Evolutionary conservation across 116 monocot species (phyloP).

Genomic region (Dioscorea cayenensis): DNA sequence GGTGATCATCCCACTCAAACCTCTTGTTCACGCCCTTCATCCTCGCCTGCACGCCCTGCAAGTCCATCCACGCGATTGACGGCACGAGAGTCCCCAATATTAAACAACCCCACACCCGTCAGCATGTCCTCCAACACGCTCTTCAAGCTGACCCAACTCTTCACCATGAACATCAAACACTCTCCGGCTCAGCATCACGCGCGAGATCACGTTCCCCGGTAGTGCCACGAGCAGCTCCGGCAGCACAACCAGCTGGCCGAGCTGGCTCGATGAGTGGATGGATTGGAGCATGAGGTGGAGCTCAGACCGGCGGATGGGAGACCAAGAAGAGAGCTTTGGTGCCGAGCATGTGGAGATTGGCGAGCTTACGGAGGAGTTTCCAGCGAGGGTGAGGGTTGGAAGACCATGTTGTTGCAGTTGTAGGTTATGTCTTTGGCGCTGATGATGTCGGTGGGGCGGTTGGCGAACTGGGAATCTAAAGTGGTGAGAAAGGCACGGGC

Average conservation of each 20-base stretch:
- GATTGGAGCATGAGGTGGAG: too few species aligned
- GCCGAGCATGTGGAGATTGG: constrained; percentile 21
- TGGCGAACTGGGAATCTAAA: constrained; percentile 32
- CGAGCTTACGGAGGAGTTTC: constrained; percentile 33
- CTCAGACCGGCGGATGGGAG: too few species aligned
- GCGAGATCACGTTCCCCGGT: constrained; percentile 4
- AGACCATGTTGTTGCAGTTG: constrained; percentile 33
- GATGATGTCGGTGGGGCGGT: constrained; percentile 18
- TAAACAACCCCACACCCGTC: constrained; percentile 6
- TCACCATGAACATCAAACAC: constrained; percentile 4
- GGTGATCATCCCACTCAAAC: constrained; percentile 6
- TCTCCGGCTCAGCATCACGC: constrained; percentile 4
- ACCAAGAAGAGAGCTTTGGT: too few species aligned
- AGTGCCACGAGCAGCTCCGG: not conserved
- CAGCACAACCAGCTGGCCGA: too few species aligned
- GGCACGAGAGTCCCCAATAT: constrained; percentile 16
- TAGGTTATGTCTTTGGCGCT: constrained; percentile 4
- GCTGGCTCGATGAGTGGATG: too few species aligned
- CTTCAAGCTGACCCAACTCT: constrained; percentile 6
- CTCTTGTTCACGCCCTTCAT: constrained; percentile 4
- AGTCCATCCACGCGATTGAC: constrained; percentile 11
- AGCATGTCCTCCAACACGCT: constrained; percentile 9
- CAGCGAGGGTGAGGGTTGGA: constrained; percentile 36
- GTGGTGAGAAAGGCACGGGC: constrained; percentile 18
- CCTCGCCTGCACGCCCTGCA: constrained; percentile 10